Evolutionary conservation across 371 early-diverging fungal genomes (phyloP).

Genomic region (Mortierella sp.): DNA sequence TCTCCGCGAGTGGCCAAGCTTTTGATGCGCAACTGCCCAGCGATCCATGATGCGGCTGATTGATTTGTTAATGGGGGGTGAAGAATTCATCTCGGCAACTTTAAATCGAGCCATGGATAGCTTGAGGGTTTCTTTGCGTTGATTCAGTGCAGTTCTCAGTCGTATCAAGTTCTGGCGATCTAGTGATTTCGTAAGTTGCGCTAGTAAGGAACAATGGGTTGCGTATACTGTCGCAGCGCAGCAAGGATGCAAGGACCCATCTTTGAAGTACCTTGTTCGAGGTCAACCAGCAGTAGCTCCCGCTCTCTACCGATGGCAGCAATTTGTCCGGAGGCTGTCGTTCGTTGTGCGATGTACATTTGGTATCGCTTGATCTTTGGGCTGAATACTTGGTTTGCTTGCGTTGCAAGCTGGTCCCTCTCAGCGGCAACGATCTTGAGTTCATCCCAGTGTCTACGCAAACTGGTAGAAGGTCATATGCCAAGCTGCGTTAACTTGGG

Average conservation of each 20-base stretch:
- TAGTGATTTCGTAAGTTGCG: constrained; percentile 7
- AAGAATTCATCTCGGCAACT: constrained; percentile 47
- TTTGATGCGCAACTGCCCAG: constrained; percentile 38
- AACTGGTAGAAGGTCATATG: constrained; percentile 27
- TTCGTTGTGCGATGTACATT: constrained; percentile 57
- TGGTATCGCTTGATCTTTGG: constrained; percentile 56
- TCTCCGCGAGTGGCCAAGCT: constrained; percentile 56
- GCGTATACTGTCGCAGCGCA: too few species aligned
- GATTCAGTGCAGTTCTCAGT: constrained; percentile 30
- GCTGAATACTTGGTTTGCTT: constrained; percentile 54
- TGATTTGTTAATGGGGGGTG: constrained; percentile 28
- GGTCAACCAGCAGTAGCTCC: constrained; percentile 37
- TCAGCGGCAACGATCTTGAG: constrained; percentile 52
- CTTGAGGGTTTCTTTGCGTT: constrained; percentile 48
- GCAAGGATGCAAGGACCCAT: too few species aligned
- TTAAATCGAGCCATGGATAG: constrained; percentile 45
- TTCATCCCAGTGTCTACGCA: constrained; percentile 57
- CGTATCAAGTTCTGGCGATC: constrained; percentile 47
- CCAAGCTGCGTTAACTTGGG: neutral
- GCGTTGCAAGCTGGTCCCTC: constrained; percentile 54
- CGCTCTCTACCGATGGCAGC: constrained; percentile 50
- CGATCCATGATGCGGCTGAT: constrained; percentile 38
- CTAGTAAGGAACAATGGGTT: too few species aligned
- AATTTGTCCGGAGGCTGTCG: constrained; percentile 50
- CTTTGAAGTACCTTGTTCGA: constrained; percentile 57